Base-by-base conservation (phyloP, 2,329 filamentous ascomycete species). In the Penicillium sp. region DNA sequence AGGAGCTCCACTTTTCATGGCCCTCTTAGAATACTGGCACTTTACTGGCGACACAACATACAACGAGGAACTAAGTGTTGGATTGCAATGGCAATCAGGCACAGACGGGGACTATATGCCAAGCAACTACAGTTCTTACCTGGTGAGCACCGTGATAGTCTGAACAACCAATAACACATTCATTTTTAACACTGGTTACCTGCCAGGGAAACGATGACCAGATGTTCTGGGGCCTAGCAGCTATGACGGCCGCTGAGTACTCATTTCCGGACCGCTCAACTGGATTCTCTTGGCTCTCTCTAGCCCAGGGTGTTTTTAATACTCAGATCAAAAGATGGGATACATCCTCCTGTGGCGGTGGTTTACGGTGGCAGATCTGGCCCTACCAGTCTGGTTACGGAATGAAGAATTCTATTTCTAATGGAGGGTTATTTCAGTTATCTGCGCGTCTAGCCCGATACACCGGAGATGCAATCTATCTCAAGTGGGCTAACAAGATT, bases 151-250 rank as follows among this genome's bases (percentile, higher is more conserved):
- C 1, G 13, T 33, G 17, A 52, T 23, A 47, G 17, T 35, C 23
- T 27, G 13, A 10, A 29, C 17, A 29, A 2, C 5, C 17, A 23
- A 31, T 0, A 6, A 15, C 6, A 35, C 15, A 3, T 35, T 7
- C 33, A 35, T 25, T 5, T 31, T 36, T 55, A 17, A 55, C 12
- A 19, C 43, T 5, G 12, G 6, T 17, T 6, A n/a, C 17, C 10
- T n/a, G 17, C 13, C 15, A 59, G 39, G 59, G 59, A 13, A 63
- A 63, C 21, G 59, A 61, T n/a, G 61, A 63, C 10, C 61, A 63
- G 39, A 45, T 55, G 41, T 50, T 53, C 17, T 63, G 61, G 61
- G 61, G 59, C 2, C 51, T 63, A 35, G 59, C 61, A 5, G 59
- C 59, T 7, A 61, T 63, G 51, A 59, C 51, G 1, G 61, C 61